Evolutionary conservation across 768 basidiomycete species (phyloP).

Genomic region (Mycena pura): DNA sequence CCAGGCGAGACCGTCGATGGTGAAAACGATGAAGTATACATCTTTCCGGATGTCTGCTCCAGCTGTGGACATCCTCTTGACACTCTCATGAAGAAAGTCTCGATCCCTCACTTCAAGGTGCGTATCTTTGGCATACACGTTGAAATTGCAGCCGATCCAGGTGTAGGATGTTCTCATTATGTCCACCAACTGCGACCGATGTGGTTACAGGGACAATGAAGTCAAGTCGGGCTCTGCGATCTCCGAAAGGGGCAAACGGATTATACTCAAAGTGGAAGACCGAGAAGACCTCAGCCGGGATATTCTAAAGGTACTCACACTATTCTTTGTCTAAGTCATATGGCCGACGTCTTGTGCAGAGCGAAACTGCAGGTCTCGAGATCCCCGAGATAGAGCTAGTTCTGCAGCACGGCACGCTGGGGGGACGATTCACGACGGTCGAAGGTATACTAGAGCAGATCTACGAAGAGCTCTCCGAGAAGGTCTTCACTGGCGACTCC

Average conservation of each 20-base stretch:
- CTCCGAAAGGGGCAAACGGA: constrained; percentile 84
- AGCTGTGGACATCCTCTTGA: constrained; percentile 84
- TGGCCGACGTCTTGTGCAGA: constrained; percentile 53
- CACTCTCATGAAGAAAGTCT: constrained; percentile 95
- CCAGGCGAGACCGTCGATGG: constrained; percentile 28
- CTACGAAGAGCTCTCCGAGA: constrained; percentile 92
- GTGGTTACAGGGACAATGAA: constrained; percentile 98
- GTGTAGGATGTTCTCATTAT: constrained; percentile 92
- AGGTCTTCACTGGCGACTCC: constrained; percentile 83
- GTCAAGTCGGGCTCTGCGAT: constrained; percentile 95
- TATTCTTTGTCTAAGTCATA: not conserved
- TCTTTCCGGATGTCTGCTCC: constrained; percentile 88
- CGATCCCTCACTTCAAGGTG: constrained; percentile 97
- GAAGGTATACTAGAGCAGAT: constrained; percentile 95
- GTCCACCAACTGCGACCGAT: constrained; percentile 95
- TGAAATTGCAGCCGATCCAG: not conserved
- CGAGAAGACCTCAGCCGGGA: constrained; percentile 92
- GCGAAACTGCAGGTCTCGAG: constrained; percentile 87
- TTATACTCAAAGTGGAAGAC: constrained; percentile 90
- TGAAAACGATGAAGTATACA: constrained; percentile 85
- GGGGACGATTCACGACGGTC: constrained; percentile 96
- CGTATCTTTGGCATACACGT: constrained; percentile 18
- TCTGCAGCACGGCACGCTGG: constrained; percentile 91
- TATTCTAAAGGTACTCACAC: constrained; percentile 79
- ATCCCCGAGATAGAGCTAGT: constrained; percentile 96